Percentiles rank a stretch among this genome's conserved stretches.
Evolutionary conservation across 2,329 filamentous ascomycete species (phyloP).

Genomic region (Neoascochyta sp.): DNA sequence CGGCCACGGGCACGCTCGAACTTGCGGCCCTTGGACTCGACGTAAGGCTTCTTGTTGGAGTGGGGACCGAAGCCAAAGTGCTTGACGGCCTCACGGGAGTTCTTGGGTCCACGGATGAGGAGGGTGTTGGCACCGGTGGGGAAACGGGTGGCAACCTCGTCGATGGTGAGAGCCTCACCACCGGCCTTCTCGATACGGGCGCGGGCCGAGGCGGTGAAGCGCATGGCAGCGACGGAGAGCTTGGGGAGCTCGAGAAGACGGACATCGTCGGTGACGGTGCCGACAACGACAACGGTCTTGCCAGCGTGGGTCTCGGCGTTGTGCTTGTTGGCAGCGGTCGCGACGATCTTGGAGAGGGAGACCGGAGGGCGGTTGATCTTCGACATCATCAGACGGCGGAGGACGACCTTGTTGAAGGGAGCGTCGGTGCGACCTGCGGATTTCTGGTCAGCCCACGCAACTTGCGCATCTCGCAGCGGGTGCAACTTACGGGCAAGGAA

Average conservation of each 20-base stretch:
- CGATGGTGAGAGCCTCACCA: slow-evolving; percentile 91
- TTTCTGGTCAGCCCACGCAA: slow-evolving; percentile 23
- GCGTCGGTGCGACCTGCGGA: slow-evolving; percentile 83
- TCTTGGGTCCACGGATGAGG: slow-evolving; percentile 96
- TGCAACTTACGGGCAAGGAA: slow-evolving; percentile 82
- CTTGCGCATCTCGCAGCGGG: slow-evolving; percentile 6
- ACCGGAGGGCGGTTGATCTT: slow-evolving; percentile 89
- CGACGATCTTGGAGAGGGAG: slow-evolving; percentile 86
- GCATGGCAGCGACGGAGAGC: slow-evolving; percentile 87
- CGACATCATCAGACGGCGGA: slow-evolving; percentile 97
- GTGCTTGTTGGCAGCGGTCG: slow-evolving; percentile 52
- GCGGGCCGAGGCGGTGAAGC: slow-evolving; percentile 94
- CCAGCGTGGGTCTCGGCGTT: slow-evolving; percentile 57
- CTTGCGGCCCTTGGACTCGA: slow-evolving; percentile 99
- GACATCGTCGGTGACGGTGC: slow-evolving; percentile 11
- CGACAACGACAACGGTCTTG: slow-evolving; percentile 79
- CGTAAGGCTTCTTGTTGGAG: slow-evolving; percentile 97
- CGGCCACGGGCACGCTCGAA: slow-evolving; percentile 99
- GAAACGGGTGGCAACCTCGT: slow-evolving; percentile 92
- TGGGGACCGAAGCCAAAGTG: slow-evolving; percentile 99
- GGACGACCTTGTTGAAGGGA: slow-evolving; percentile 97
- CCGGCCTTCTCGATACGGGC: slow-evolving; percentile 90
- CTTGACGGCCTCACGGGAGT: slow-evolving; percentile 94
- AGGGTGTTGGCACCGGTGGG: slow-evolving; percentile 97
- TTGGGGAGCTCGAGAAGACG: slow-evolving; percentile 66